Evolutionary conservation across 805 yeast genomes (phyloP), one percentile per base, ranked within the genome.

Genomic region (Ascoidea rubescens): DNA sequence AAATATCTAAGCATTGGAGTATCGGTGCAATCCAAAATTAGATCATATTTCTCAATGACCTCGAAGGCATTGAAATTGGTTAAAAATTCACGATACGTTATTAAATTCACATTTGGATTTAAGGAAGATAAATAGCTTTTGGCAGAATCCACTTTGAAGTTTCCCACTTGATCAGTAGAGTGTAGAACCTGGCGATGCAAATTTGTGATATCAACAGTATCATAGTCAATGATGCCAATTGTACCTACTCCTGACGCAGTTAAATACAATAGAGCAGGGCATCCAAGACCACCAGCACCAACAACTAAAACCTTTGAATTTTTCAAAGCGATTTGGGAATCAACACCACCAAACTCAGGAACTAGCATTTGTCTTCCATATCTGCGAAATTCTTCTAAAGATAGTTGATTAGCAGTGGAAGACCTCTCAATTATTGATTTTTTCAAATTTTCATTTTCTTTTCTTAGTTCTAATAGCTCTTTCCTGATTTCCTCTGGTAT

Each of bases 261-360:
- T 1, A 93, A 67, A 62, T 93, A 93, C 47, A 86, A 72, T 49
- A 91, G 65, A 0, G 95, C 95, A 0, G 99, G 97, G 58, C 95
- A 84, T 0, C 99, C 98, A 5, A 93, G 71, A 0, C 99, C 99
- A 8, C 99, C 99, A 0, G 97, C 97, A 1, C 99, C 99, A 5
- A 93, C 74, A 0, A 93, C 90, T 31, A 91, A 65, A 0, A 90
- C 77, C 50, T 71, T 76, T 1, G 91, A 54, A 0, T 64, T 57
- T 56, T 80, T 82, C 48, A 93, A 65, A 47, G 67, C 69, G 5
- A 74, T 50, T 63, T 93, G 99, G 2, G 80, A 74, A 5, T 54
- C 54, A 4, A 67, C 57, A 5, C 66, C 66, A 30, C 89, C 87
- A 50, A 89, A 71, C 53, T 79, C 84, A 2, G 95, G 93, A 1